phyloP scores from a whole-genome alignment of 495 filamentous ascomycete species.

The Penicillium samsonianum region DNA sequence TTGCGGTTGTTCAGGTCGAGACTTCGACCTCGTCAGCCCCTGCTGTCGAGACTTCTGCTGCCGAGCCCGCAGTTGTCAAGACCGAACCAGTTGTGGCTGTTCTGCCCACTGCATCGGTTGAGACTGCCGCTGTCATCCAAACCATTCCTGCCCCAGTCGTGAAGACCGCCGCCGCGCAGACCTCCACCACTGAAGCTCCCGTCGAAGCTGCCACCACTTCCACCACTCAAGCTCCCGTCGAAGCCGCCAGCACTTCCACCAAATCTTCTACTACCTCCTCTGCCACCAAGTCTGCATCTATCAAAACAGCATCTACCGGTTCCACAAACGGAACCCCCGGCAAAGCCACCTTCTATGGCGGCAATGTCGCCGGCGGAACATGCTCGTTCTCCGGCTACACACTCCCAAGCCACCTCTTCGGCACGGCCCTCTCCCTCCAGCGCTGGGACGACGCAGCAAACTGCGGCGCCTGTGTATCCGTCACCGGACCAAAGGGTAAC shows the following conservation, averaged over 20 bases:
- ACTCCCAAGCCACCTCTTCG: conserved; percentile 54
- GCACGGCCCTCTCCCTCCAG: conserved; percentile 54
- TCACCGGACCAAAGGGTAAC: conserved; percentile 56
- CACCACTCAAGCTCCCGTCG: conserved; percentile 8
- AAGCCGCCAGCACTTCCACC: conserved; percentile 16
- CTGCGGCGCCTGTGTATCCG: conserved; percentile 59
- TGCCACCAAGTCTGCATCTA: background rate
- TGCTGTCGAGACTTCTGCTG: conserved; percentile 11
- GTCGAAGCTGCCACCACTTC: conserved; percentile 13
- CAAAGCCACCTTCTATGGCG: conserved; percentile 56
- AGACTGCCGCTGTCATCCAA: conserved; percentile 9
- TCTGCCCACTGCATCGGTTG: conserved; percentile 7
- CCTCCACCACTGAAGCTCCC: conserved; percentile 14
- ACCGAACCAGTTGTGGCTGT: conserved; percentile 8
- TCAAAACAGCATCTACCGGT: background rate
- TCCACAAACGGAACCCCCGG: conserved; percentile 26
- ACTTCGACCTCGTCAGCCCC: conserved; percentile 9
- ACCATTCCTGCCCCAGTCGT: conserved; percentile 13
- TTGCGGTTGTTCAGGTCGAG: background rate
- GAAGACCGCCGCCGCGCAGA: conserved; percentile 6
- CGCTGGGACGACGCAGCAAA: conserved; percentile 52
- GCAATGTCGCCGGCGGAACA: conserved; percentile 57
- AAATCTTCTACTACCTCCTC: too few species aligned
- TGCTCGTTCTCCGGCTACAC: conserved; percentile 62
- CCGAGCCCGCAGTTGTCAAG: conserved; percentile 6